Percentiles rank a stretch among this genome's conserved stretches.
Conservation (phyloP, 139 green algal genomes). For the Yamagishiella unicocca region DNA sequence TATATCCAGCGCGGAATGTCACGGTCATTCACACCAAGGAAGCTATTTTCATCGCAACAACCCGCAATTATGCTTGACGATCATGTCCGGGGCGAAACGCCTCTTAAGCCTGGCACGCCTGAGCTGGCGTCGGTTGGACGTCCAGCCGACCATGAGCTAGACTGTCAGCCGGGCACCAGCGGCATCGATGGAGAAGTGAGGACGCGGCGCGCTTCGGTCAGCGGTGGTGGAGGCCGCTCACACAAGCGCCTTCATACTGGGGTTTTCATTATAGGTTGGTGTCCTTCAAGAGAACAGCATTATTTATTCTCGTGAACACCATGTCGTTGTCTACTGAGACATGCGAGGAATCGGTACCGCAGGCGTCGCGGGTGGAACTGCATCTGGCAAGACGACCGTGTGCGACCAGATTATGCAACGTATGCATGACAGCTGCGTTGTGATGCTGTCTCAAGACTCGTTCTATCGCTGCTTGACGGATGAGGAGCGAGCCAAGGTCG, state of each 20-base stretch:
- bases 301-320: background rate
- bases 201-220: background rate
- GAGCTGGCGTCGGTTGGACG: background rate
- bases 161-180: background rate
- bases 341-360: no score
- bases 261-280: constrained; percentile 33
- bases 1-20: no score
- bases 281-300: background rate
- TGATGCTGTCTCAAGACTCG: constrained; percentile 86
- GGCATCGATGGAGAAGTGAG: background rate
- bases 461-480: constrained; percentile 86
- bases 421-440: constrained; percentile 71
- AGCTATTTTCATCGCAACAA: no score
- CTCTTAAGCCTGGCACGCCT: background rate
- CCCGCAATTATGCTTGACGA: constrained; percentile 21
- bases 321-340: constrained; percentile 35
- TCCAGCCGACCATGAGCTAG: background rate
- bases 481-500: constrained; percentile 70
- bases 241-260: constrained; percentile 8
- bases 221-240: background rate
- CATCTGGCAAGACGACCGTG: constrained; percentile 55
- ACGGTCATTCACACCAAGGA: no score
- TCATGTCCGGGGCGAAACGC: background rate
- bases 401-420: constrained; percentile 18
- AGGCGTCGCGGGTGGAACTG: constrained; percentile 81